Evolutionary conservation across 1,139 yeast genomes (phyloP), one percentile per base, ranked within the genome.

Genomic region (Kodamaea sp.): DNA sequence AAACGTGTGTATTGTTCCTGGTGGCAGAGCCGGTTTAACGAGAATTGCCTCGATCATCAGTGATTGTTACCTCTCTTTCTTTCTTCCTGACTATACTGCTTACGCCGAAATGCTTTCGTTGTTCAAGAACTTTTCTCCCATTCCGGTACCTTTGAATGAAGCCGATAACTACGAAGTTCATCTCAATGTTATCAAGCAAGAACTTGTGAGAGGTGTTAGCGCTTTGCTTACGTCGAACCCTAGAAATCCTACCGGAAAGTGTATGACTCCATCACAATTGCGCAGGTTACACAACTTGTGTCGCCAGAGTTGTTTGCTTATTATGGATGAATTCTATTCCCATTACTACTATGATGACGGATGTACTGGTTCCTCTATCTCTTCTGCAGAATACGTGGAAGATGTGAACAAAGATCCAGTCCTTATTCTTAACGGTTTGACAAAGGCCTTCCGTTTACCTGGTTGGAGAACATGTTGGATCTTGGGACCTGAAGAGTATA

Each of bases 401-500:
- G 83, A 79, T 44, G 85, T 79, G 11, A 73, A 79, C 50, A 60
- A 58, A 34, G 86, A 79, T 48, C 83, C 84, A 0, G 85, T 79
- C 5, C 66, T 79, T 45, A 78, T 79, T 44, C 64, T 79, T 38
- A 81, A 79, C 53, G 86, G 86, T 2, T 63, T 79, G 30, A 79
- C 86, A 32, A 79, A 79, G 56, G 79, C 82, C 1, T 79, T 79
- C 59, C 66, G 86, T 44, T 65, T 79, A 34, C 85, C 86, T 3
- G 86, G 86, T 2, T 79, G 84, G 84, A 69, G 86, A 59, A 76
- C 76, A 12, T 78, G 84, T 48, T 79, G 86, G 86, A 66, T 79
- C 38, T 61, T 79, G 39, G 86, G 86, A 0, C 86, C 86, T 11
- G 82, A 78, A 51, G 78, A 76, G 35, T 79, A 79, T 50, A 75